Evolutionary conservation across 495 filamentous ascomycete species (phyloP).

Genomic region (Hyaloscypha variabilis): DNA sequence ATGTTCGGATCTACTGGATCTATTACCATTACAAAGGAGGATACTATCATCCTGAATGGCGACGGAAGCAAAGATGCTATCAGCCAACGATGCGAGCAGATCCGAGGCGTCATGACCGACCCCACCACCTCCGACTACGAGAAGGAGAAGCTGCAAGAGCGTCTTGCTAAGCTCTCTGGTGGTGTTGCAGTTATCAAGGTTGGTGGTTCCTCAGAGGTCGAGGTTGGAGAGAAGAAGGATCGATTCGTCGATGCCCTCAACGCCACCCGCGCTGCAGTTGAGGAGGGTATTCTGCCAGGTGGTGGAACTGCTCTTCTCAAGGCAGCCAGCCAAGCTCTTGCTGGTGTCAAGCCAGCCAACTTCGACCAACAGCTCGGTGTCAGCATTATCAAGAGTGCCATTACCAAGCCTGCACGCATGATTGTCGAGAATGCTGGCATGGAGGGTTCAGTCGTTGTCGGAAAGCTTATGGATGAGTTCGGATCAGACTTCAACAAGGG

Average conservation of each 20-base stretch:
- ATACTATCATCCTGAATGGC: slow-evolving; percentile 98
- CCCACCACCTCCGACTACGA: slow-evolving; percentile 95
- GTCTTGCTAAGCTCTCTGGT: slow-evolving; percentile 97
- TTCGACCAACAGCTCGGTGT: slow-evolving; percentile 99
- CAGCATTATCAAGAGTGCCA: slow-evolving; percentile 94
- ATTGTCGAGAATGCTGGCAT: slow-evolving; percentile 98
- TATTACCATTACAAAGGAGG: slow-evolving; percentile 99
- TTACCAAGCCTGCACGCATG: slow-evolving; percentile 88
- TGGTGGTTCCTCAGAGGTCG: slow-evolving; percentile 94
- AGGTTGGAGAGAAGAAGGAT: slow-evolving; percentile 99
- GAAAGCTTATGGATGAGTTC: slow-evolving; percentile 96
- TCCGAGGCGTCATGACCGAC: slow-evolving; percentile 95
- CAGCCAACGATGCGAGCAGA: slow-evolving; percentile 96
- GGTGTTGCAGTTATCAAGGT: slow-evolving; percentile 99
- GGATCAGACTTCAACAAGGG: slow-evolving; percentile 96
- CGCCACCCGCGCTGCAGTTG: slow-evolving; percentile 96
- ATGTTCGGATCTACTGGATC: slow-evolving; percentile 96
- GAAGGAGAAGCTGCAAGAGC: slow-evolving; percentile 99
- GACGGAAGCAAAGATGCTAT: slow-evolving; percentile 95
- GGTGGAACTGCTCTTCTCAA: slow-evolving; percentile 98
- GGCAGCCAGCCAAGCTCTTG: slow-evolving; percentile 87
- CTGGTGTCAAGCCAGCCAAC: slow-evolving; percentile 82
- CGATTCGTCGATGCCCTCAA: slow-evolving; percentile 98
- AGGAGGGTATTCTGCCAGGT: slow-evolving; percentile 97
- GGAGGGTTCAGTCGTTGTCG: slow-evolving; percentile 94